Conservation (phyloP, 2,329 filamentous ascomycete species). For the Celoporthe dispersa region DNA sequence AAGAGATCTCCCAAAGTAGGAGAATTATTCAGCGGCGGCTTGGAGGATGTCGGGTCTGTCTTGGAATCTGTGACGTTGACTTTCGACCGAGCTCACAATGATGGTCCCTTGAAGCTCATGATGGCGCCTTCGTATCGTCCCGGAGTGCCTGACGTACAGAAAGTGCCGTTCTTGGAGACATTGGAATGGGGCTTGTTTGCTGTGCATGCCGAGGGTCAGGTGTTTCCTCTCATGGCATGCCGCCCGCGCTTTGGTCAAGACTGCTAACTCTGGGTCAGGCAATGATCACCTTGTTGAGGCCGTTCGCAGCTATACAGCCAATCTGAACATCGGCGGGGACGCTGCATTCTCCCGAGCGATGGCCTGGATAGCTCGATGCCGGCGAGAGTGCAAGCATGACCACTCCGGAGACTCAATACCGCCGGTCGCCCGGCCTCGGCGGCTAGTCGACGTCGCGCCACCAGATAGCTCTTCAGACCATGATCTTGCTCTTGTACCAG, state of each 20-base stretch:
- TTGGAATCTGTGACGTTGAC: background rate
- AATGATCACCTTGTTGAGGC: background rate
- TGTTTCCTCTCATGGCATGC: background rate
- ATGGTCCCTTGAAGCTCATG: background rate
- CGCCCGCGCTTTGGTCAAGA: background rate
- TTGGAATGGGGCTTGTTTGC: background rate
- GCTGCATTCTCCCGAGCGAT: background rate
- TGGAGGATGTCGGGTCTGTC: background rate
- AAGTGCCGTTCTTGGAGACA: background rate
- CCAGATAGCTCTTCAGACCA: background rate
- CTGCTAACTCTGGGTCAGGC: background rate
- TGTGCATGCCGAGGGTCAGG: background rate
- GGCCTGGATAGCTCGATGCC: background rate
- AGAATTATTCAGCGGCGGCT: background rate
- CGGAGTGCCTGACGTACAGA: background rate
- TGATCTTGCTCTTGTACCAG: background rate
- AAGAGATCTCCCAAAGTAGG: background rate
- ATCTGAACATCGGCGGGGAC: background rate
- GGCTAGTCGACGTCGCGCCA: background rate
- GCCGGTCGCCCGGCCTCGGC: background rate
- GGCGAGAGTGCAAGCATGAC: background rate
- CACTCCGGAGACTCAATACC: background rate
- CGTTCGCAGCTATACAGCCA: background rate
- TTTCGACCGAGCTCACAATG: background rate
- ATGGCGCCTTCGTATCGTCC: background rate